Conservation (phyloP, 1,139 yeast genomes). For the Suhomyces kunorum region DNA sequence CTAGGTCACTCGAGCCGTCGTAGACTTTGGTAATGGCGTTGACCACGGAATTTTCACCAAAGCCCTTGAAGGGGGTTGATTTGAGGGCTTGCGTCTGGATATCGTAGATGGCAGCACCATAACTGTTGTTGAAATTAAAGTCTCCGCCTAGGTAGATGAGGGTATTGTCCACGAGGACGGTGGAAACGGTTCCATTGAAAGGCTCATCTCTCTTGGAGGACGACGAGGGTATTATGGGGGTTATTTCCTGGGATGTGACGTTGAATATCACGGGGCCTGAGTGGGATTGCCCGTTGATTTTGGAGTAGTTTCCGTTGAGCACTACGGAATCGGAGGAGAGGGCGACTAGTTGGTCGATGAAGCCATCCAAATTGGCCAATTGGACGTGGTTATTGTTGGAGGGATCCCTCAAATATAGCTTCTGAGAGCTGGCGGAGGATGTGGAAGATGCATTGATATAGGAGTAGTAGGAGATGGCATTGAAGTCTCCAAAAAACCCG, state of each 20-base stretch:
- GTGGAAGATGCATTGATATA: conserved; percentile 49
- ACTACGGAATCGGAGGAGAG: conserved; percentile 35
- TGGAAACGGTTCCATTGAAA: conserved; percentile 51
- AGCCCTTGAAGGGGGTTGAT: conserved; percentile 75
- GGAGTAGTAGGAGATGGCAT: conserved; percentile 58
- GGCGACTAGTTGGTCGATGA: conserved; percentile 27
- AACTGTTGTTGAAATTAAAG: conserved; percentile 54
- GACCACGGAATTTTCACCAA: conserved; percentile 59
- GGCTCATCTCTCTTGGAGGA: conserved; percentile 20
- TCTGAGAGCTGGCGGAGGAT: conserved; percentile 18
- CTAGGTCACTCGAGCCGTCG: conserved; percentile 31
- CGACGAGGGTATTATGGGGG: conserved; percentile 34
- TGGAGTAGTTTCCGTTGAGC: conserved; percentile 46
- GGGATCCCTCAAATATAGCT: conserved; percentile 35
- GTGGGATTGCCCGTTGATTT: conserved; percentile 37
- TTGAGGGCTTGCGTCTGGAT: conserved; percentile 41
- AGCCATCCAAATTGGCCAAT: conserved; percentile 39
- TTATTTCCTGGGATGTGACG: conserved; percentile 43
- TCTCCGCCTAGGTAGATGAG: conserved; percentile 81
- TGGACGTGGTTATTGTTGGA: conserved; percentile 30
- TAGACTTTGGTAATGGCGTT: conserved; percentile 63
- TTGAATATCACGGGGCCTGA: conserved; percentile 59
- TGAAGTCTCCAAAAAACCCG: conserved; percentile 66
- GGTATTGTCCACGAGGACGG: conserved; percentile 49
- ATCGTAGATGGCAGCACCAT: conserved; percentile 71